phyloP scores from a whole-genome alignment of 495 filamentous ascomycete genomes.

The Xylaria curta region DNA sequence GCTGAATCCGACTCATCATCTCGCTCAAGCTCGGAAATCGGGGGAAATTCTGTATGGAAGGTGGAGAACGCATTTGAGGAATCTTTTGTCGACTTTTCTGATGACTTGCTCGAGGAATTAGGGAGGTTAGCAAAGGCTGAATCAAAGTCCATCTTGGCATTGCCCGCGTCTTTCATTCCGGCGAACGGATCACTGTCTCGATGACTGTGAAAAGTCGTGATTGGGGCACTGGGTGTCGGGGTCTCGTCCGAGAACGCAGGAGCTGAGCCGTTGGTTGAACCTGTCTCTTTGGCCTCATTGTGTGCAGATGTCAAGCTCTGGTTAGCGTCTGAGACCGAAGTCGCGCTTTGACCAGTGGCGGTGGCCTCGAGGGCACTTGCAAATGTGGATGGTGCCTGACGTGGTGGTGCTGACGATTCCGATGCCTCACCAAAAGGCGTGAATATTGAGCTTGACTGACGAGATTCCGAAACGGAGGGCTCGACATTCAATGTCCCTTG shows the following conservation, averaged over 20 bases:
- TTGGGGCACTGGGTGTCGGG: conserved; percentile 53
- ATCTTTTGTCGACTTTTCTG: conserved; percentile 39
- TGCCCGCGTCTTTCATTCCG: conserved; percentile 58
- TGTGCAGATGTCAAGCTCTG: conserved; percentile 42
- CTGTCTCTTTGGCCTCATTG: conserved; percentile 34
- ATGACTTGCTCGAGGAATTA: conserved; percentile 37
- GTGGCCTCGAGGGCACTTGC: conserved; percentile 59
- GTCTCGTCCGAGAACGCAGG: conserved; percentile 66
- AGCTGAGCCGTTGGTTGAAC: conserved; percentile 44
- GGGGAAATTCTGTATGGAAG: conserved; percentile 85
- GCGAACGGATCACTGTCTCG: conserved; percentile 60
- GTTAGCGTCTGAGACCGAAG: conserved; percentile 38
- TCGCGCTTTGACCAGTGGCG: conserved; percentile 37
- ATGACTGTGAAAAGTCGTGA: conserved; percentile 44
- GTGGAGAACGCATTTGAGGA: conserved; percentile 46
- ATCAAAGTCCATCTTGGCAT: conserved; percentile 78
- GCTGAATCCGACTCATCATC: conserved; percentile 83
- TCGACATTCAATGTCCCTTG: conserved; percentile 54
- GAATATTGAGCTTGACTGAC: conserved; percentile 75
- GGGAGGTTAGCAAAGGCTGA: conserved; percentile 72
- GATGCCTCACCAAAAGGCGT: conserved; percentile 68
- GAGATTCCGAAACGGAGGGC: conserved; percentile 67
- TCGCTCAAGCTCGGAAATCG: conserved; percentile 82
- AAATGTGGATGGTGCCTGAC: conserved; percentile 79
- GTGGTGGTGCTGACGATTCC: conserved; percentile 77